phyloP scores from a whole-genome alignment of 164 flowering plant genomes.

The Vitis riparia region DNA sequence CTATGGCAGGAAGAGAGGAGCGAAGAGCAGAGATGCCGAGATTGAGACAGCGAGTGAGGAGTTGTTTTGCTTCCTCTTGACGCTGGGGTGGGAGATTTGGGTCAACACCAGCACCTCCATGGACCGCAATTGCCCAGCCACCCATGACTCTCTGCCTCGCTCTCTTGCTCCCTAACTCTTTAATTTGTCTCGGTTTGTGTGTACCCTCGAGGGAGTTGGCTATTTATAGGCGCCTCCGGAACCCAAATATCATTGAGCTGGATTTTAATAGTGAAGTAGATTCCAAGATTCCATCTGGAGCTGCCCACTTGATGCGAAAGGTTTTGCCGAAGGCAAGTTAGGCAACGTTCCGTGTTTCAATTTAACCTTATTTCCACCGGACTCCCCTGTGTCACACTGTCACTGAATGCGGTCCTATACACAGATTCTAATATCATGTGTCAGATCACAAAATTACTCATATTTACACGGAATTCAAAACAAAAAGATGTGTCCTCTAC shows the following conservation, averaged over 20 bases:
- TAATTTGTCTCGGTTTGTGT: no score
- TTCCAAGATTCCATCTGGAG: no score
- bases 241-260: background rate
- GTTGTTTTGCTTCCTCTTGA: constrained; percentile 75
- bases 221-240: constrained; percentile 13
- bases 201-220: background rate
- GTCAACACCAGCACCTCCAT: constrained; percentile 97
- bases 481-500: no score
- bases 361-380: no score
- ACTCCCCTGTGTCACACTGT: no score
- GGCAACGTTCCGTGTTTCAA: background rate
- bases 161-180: constrained; percentile 7
- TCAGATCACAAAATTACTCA: no score
- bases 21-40: constrained; percentile 83
- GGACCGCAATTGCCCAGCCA: constrained; percentile 95
- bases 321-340: background rate
- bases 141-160: constrained; percentile 40
- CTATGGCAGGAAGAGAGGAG: constrained; percentile 69
- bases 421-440: no score
- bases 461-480: no score
- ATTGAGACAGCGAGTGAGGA: constrained; percentile 78
- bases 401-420: no score
- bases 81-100: constrained; percentile 80
- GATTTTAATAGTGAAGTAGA: background rate
- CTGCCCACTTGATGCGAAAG: background rate